Evolutionary conservation across 306 rosid genomes (phyloP), one percentile per base, ranked within the genome.

Genomic region (Castanea sativa): DNA sequence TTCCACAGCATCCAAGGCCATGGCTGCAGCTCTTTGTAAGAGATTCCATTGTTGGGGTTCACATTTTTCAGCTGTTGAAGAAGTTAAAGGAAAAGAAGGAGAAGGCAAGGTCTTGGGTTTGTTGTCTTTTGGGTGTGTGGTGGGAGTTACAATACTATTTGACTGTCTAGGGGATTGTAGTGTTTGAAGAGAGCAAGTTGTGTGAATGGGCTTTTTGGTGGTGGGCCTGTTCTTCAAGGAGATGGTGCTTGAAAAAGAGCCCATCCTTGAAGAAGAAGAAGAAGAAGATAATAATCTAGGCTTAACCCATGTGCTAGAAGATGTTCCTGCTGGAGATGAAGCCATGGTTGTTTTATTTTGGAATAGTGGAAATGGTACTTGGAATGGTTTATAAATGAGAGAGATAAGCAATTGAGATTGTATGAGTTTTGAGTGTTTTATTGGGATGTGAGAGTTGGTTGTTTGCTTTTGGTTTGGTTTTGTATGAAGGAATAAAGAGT

Each of bases 1-100:
- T 68, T 95, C 99, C 1, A 88, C 87, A 0, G 87, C 82, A 72
- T 93, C 94, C 18, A 95, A 67, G 18, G 97, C 96, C 73, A 87
- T 38, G 3, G 96, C 76, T 0, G 92, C 94, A 0, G 88, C 88
- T 51, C 77, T 85, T 55, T 95, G 97, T 0, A 91, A 15, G 25
- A 89, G 59, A 71, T 90, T 91, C 96, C 88, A 90, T 19, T 71
- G 76, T 13, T 76, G 69, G 0, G 87, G 71, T 12, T 32, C 19
- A 63, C 75, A 14, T 35, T 83, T 71, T 13, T 55, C 25, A n/a
- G 23, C 30, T 1, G 13, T 67, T 16, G 65, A 59, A 59, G 65
- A 23, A 57, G 78, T 51, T 1, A 77, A 41, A 19, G 43, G 25
- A 1, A 81, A 38, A 14, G 83, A 12, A 6, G 61, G 1, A 2